These are phyloP conservation scores for Calonectria hongkongensis DNA, from an alignment of 2,329 filamentous ascomycete species.

Conservation along the genomic window DNA sequence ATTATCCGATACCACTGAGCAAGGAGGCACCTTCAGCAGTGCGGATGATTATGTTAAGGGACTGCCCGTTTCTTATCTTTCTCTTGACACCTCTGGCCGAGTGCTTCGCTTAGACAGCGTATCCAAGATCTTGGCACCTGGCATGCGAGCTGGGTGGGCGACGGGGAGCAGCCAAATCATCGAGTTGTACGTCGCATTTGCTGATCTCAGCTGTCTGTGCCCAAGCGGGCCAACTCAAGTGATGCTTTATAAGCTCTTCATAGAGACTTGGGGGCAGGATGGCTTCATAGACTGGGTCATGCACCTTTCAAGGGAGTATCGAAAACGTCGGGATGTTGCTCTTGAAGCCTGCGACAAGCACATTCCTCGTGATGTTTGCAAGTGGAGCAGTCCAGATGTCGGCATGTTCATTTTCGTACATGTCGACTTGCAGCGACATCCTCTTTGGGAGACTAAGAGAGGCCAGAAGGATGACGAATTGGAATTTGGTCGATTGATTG, in stretches of 20 bases:
- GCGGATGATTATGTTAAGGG: background rate
- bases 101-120: conserved; percentile 14
- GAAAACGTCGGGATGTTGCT: background rate
- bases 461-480: background rate
- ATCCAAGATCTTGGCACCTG: conserved; percentile 6
- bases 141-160: conserved; percentile 3
- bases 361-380: background rate
- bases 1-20: background rate
- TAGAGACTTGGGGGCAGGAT: background rate
- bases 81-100: background rate
- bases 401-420: conserved; percentile 23
- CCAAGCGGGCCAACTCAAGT: conserved; percentile 12
- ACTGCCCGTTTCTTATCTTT: conserved; percentile 1
- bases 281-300: conserved; percentile 9
- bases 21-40: background rate
- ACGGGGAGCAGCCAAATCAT: conserved; percentile 7
- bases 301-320: conserved; percentile 1
- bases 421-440: background rate
- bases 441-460: background rate
- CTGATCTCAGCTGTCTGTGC: conserved; percentile 5
- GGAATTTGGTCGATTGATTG: background rate
- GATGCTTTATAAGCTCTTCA: conserved; percentile 6
- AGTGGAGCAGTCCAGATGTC: background rate
- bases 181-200: conserved; percentile 9
- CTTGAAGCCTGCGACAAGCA: background rate